A percentile compares a stretch with the other conserved stretches of the same genome.
Conservation (phyloP, 2,329 filamentous ascomycete species). For the Neopestalotiopsis sp. region DNA sequence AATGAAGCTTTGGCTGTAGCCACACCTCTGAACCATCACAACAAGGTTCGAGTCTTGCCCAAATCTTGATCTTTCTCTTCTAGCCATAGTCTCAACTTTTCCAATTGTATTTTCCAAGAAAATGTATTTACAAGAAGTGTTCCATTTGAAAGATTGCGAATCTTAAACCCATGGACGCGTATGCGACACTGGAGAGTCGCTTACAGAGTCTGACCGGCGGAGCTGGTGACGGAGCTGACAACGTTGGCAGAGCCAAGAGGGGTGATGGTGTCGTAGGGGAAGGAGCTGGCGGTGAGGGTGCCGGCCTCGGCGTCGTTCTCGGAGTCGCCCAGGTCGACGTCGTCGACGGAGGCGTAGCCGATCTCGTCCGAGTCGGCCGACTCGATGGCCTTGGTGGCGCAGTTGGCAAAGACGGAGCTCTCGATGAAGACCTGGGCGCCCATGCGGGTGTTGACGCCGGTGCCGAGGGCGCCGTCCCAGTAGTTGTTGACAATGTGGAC, state of each 20-base stretch:
- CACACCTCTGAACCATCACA: not conserved
- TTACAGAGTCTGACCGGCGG: slow-evolving; percentile 45
- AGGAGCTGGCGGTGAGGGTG: slow-evolving; percentile 39
- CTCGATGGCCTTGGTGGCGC: slow-evolving; percentile 32
- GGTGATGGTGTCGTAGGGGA: slow-evolving; percentile 58
- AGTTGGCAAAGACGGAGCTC: slow-evolving; percentile 44
- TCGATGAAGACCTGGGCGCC: slow-evolving; percentile 58
- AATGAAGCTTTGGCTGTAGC: not conserved
- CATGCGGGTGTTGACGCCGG: slow-evolving; percentile 59
- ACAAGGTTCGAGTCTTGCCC: not conserved
- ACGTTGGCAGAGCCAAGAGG: slow-evolving; percentile 56
- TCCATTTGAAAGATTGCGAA: not conserved
- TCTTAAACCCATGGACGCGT: not conserved
- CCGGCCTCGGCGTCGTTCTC: slow-evolving; percentile 29
- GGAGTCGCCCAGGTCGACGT: slow-evolving; percentile 49
- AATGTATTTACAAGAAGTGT: slow-evolving; percentile 9
- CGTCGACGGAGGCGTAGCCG: slow-evolving; percentile 47
- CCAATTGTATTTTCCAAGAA: not conserved
- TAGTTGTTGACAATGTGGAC: slow-evolving; percentile 61
- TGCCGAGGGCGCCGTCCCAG: slow-evolving; percentile 40
- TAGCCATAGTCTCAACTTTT: not conserved
- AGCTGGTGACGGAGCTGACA: slow-evolving; percentile 46
- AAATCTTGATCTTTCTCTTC: not conserved
- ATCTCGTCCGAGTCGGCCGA: slow-evolving; percentile 46
- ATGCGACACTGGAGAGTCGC: no score